Evolutionary conservation across 2,329 filamentous ascomycete species (phyloP).

Genomic region (Xylariales sp.): DNA sequence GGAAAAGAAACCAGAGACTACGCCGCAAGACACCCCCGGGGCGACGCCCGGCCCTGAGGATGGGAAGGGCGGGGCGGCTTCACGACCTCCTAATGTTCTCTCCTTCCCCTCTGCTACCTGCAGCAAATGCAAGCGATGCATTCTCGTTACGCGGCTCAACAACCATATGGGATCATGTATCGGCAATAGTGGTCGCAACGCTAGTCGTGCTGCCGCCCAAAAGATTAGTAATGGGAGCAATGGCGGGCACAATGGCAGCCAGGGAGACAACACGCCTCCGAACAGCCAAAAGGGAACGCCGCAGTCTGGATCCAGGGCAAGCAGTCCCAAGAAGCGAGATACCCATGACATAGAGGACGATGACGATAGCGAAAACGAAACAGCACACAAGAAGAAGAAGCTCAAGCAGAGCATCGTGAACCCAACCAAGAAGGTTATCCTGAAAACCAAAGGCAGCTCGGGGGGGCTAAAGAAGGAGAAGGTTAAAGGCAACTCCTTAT

Average conservation of each 20-base stretch:
- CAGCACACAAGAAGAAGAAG: constrained; percentile 54
- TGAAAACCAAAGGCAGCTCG: constrained; percentile 43
- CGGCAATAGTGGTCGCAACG: constrained; percentile 60
- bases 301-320: constrained; percentile 46
- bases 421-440: constrained; percentile 49
- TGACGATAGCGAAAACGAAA: constrained; percentile 44
- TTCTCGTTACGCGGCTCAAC: constrained; percentile 60
- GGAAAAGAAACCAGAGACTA: constrained; percentile 52
- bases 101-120: constrained; percentile 63
- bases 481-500: constrained; percentile 43
- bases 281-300: constrained; percentile 62
- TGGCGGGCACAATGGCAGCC: constrained; percentile 33
- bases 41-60: constrained; percentile 43
- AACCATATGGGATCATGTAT: constrained; percentile 68
- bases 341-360: constrained; percentile 51
- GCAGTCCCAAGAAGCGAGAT: constrained; percentile 54
- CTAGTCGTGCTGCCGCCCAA: constrained; percentile 56
- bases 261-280: constrained; percentile 54
- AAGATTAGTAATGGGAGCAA: constrained; percentile 56
- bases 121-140: constrained; percentile 63
- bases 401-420: constrained; percentile 37
- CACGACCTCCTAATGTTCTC: constrained; percentile 54
- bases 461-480: constrained; percentile 48
- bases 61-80: constrained; percentile 21
- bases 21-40: constrained; percentile 36